Evolutionary conservation across 2,329 filamentous ascomycete species (phyloP), one percentile per base, ranked within the genome.

Genomic region (Aspergillus uvarum): DNA sequence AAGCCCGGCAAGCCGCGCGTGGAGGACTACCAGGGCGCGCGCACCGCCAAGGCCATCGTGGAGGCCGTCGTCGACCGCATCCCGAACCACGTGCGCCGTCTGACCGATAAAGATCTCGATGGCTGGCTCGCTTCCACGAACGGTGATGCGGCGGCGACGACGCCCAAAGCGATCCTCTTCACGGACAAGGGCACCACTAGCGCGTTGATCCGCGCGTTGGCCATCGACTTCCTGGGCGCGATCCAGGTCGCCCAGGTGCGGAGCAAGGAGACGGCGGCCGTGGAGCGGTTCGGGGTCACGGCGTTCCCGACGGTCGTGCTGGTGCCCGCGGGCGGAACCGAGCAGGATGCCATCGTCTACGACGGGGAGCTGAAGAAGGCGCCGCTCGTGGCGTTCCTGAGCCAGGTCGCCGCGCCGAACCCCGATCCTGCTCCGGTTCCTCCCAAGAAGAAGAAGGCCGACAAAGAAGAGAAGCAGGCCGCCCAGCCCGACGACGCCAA

Each of bases 141-240:
- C 49, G 88, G 87, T 29, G 26, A 35, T 14, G 11, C 4, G 8
- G 14, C 31, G 31, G 12, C 32, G 11, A 11, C 61, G 85, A 89
- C 83, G 12, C 85, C 92, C 53, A 97, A 96, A 80, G 93, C 90
- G 0, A 87, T 99, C 35, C 81, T 99, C 3, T 98, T 99, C 77
- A 96, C 91, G 2, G 91, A 96, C 59, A 99, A 98, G 81, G 92
- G 92, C 22, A 89, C 89, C 5, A 94, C 91, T 0, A 94, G 91
- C 72, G 86, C 92, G 11, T 81, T 96, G 24, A 79, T 97, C 65
- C 90, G 90, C 75, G 88, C 92, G 62, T 76, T 98, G 56, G 93
- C 95, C 6, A 92, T 97, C 68, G 95, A 98, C 73, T 99, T 94
- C 76, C 82, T 95, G 26, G 92, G 88, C 38, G 85, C 86, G 58